These are phyloP conservation scores for Dujonia santamariae DNA, from an alignment of 1,139 yeast genomes.

Conservation along the genomic window DNA sequence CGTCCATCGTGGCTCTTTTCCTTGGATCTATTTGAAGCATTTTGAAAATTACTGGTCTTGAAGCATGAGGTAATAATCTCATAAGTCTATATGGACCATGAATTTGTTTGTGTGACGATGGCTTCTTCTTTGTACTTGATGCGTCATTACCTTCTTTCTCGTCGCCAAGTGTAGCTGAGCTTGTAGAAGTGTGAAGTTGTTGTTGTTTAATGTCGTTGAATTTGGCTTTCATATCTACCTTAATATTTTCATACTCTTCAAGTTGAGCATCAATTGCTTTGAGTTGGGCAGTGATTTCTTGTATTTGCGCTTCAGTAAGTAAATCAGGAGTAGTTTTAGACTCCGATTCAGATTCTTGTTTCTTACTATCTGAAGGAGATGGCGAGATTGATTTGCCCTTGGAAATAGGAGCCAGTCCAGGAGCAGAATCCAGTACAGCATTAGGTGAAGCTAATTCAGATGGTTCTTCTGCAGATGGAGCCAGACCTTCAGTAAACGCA, in stretches of 20 bases:
- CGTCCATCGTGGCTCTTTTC: slow-evolving; percentile 66
- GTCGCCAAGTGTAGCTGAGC: slow-evolving; percentile 3
- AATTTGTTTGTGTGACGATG: slow-evolving; percentile 39
- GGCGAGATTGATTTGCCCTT: too few species aligned
- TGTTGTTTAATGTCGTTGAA: slow-evolving; percentile 22
- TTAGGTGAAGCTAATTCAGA: slow-evolving; percentile 8
- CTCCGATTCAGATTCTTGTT: too few species aligned
- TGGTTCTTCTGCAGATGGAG: background rate
- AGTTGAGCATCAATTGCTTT: slow-evolving; percentile 36
- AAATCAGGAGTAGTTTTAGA: slow-evolving; percentile 22
- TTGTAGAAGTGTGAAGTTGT: slow-evolving; percentile 3
- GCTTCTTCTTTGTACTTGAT: slow-evolving; percentile 33
- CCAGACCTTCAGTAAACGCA: background rate
- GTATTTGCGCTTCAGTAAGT: slow-evolving; percentile 31
- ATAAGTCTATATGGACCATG: slow-evolving; percentile 87
- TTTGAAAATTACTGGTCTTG: slow-evolving; percentile 71
- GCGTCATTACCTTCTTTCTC: slow-evolving; percentile 11
- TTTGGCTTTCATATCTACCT: slow-evolving; percentile 32
- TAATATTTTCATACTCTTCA: slow-evolving; percentile 36
- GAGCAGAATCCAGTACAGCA: background rate
- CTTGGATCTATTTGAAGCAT: slow-evolving; percentile 72
- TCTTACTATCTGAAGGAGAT: too few species aligned
- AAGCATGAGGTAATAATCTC: slow-evolving; percentile 81
- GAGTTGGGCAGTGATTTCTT: slow-evolving; percentile 31
- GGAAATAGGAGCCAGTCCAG: too few species aligned